Evolutionary conservation across 2,329 filamentous ascomycete genomes (phyloP).

Genomic region (Plenodomus lindquistii): DNA sequence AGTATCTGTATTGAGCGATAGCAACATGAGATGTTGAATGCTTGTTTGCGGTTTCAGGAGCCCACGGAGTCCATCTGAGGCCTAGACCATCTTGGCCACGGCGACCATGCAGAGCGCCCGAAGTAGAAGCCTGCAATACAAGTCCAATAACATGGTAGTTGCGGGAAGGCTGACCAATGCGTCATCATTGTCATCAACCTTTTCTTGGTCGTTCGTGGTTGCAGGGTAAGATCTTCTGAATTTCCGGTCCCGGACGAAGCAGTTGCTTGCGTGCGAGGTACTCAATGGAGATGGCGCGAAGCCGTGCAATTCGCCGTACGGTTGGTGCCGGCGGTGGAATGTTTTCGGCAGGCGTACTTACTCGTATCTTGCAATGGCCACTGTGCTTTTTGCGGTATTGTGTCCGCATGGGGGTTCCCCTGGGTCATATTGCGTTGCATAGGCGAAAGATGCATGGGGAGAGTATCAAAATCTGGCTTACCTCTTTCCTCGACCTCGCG

Average conservation of each 20-base stretch:
- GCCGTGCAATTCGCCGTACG: no score
- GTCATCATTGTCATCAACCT: conserved; percentile 1
- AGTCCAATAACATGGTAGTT: conserved; percentile 3
- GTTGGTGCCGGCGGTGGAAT: no score
- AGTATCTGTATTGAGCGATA: conserved; percentile 8
- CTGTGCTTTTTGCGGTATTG: neutral
- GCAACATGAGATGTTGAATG: conserved; percentile 7
- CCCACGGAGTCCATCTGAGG: conserved; percentile 7
- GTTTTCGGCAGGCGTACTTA: no score
- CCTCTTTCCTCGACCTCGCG: conserved; percentile 72
- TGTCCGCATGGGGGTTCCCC: conserved; percentile 20
- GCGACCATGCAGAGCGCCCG: conserved; percentile 22
- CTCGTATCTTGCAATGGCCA: no score
- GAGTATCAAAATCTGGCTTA: conserved; percentile 42
- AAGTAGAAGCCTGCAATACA: conserved; percentile 14
- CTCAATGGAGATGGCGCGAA: no score
- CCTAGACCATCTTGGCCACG: conserved; percentile 15
- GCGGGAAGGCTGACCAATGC: conserved; percentile 1
- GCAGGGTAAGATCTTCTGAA: conserved; percentile 23
- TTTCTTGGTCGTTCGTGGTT: conserved; percentile 17
- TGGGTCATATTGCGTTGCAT: conserved; percentile 15
- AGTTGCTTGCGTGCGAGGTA: no score
- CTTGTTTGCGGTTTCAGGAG: conserved; percentile 10
- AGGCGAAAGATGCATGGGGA: conserved; percentile 18
- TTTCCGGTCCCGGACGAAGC: neutral